A percentile compares a stretch with the other conserved stretches of the same genome.
These are phyloP conservation scores for Corchorus olitorius DNA, from an alignment of 345 rosid genomes.

Conservation along the genomic window DNA sequence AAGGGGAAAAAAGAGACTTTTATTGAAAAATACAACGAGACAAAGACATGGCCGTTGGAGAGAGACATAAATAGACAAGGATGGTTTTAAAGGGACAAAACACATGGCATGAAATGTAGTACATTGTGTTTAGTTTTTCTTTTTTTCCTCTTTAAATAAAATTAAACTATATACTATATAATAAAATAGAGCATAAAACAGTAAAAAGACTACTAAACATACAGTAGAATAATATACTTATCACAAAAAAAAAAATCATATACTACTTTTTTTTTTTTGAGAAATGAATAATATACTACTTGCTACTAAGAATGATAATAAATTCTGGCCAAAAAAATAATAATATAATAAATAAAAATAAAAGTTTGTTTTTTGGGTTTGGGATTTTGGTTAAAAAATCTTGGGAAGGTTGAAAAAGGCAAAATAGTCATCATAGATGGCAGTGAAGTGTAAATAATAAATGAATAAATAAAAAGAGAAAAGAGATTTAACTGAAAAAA, in stretches of 20 bases:
- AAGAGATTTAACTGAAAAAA: slow-evolving; percentile 21
- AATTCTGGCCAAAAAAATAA: too few species aligned
- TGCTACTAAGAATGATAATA: too few species aligned
- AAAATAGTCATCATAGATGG: slow-evolving; percentile 14
- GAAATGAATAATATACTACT: too few species aligned
- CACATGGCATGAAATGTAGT: slow-evolving; percentile 43
- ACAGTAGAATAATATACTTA: neutral
- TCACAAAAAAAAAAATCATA: neutral
- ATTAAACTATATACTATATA: neutral
- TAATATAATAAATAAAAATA: too few species aligned
- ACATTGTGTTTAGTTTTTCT: slow-evolving; percentile 23
- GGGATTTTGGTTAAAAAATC: slow-evolving; percentile 10
- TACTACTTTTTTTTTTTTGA: too few species aligned
- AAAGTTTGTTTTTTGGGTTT: neutral
- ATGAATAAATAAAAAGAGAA: neutral
- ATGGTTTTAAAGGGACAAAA: slow-evolving; percentile 55
- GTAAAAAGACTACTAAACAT: too few species aligned
- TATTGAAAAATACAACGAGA: slow-evolving; percentile 1
- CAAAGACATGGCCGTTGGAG: slow-evolving; percentile 36
- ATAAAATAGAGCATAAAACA: neutral
- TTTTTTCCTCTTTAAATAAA: neutral
- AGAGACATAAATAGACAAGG: slow-evolving; percentile 45
- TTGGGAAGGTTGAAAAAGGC: slow-evolving; percentile 18
- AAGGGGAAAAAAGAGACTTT: neutral
- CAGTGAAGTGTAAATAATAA: slow-evolving; percentile 17